phyloP scores from a whole-genome alignment of 1,284 basidiomycete genomes.

The Neolentinus lepideus region DNA sequence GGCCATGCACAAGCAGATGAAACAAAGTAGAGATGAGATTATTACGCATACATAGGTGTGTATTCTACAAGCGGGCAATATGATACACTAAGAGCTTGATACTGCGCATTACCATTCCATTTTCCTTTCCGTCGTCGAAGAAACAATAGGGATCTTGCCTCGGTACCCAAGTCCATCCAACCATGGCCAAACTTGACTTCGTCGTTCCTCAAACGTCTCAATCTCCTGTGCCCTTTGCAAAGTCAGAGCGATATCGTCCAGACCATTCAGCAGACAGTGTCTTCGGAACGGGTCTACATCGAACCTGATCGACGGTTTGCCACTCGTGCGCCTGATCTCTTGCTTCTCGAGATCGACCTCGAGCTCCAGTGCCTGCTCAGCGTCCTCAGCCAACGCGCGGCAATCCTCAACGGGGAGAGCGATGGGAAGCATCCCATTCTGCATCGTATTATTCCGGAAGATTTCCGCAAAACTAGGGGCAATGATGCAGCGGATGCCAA shows the following conservation, averaged over 20 bases:
- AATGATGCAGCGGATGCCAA: constrained; percentile 89
- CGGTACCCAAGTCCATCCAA: constrained; percentile 89
- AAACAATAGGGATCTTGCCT: constrained; percentile 60
- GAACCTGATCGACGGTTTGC: constrained; percentile 70
- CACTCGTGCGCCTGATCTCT: constrained; percentile 74
- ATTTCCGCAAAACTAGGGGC: constrained; percentile 95
- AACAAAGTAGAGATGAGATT: neutral
- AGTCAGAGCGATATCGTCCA: constrained; percentile 92
- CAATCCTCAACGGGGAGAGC: constrained; percentile 75
- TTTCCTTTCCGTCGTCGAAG: constrained; percentile 35
- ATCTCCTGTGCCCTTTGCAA: constrained; percentile 72
- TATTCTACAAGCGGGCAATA: too few species aligned
- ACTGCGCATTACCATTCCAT: constrained; percentile 79
- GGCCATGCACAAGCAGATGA: too few species aligned
- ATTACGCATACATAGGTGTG: neutral
- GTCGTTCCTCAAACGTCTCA: constrained; percentile 67
- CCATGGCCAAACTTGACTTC: constrained; percentile 85
- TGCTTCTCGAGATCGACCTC: constrained; percentile 89
- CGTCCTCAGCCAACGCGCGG: constrained; percentile 72
- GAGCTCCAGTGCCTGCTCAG: constrained; percentile 72
- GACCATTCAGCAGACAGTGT: constrained; percentile 87
- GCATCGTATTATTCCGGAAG: constrained; percentile 89
- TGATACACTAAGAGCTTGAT: too few species aligned
- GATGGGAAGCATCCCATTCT: constrained; percentile 94
- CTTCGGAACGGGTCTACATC: constrained; percentile 82